Evolutionary conservation across 768 basidiomycete genomes (phyloP).

Genomic region (Phlegmacium glaucopus): DNA sequence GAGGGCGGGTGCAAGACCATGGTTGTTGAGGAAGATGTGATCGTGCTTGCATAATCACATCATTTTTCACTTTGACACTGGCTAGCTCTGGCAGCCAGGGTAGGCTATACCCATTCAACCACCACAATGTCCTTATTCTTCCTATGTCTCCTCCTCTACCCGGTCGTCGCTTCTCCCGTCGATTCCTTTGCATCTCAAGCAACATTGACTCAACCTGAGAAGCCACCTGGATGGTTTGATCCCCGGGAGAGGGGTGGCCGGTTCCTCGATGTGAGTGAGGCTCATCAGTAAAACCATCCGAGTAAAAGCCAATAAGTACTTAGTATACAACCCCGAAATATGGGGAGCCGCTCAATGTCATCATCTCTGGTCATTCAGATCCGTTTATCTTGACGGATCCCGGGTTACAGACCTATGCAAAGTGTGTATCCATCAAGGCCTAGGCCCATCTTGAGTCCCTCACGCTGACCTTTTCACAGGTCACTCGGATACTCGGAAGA

Average conservation of each 20-base stretch:
- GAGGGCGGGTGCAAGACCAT: conserved; percentile 30
- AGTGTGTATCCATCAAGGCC: conserved; percentile 34
- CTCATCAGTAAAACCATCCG: neutral
- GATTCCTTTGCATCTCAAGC: conserved; percentile 13
- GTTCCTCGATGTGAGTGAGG: conserved; percentile 64
- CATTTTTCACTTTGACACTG: neutral
- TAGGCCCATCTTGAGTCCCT: neutral
- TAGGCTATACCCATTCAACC: conserved; percentile 4
- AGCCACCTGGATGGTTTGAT: conserved; percentile 47
- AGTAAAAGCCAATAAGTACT: neutral
- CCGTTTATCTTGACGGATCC: conserved; percentile 73
- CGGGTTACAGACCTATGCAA: conserved; percentile 69
- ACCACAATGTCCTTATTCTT: conserved; percentile 16
- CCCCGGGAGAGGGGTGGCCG: conserved; percentile 72
- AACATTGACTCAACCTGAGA: conserved; percentile 5
- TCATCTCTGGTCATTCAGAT: conserved; percentile 77
- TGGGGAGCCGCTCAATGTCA: conserved; percentile 84
- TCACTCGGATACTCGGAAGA: conserved; percentile 83
- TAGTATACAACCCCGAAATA: conserved; percentile 62
- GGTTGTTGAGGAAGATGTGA: conserved; percentile 1
- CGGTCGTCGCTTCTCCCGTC: conserved; percentile 15
- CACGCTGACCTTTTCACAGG: conserved; percentile 27
- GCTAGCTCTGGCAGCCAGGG: no score
- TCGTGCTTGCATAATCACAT: neutral
- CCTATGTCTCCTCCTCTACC: conserved; percentile 14